These are phyloP conservation scores for Eremothecium sinecaudum DNA, from an alignment of 1,139 yeast species.

Conservation along the genomic window DNA sequence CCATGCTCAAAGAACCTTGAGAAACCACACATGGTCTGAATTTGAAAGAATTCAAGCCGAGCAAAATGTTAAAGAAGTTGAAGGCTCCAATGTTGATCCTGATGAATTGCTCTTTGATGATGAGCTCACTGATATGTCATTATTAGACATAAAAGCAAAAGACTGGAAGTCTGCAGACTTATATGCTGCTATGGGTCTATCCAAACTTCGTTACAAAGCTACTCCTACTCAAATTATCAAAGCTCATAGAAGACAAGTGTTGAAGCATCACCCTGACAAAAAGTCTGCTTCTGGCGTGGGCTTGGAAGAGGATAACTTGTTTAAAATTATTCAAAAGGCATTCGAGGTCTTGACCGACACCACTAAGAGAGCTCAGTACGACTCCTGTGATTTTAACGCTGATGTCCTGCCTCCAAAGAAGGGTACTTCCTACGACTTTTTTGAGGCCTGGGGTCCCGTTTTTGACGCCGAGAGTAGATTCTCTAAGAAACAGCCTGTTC, in stretches of 20 bases:
- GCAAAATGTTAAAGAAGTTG: conserved; percentile 68
- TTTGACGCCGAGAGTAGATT: conserved; percentile 86
- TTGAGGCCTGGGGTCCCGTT: conserved; percentile 87
- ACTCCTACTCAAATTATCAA: conserved; percentile 89
- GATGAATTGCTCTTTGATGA: conserved; percentile 70
- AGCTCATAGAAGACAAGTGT: conserved; percentile 94
- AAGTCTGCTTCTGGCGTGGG: conserved; percentile 71
- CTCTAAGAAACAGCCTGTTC: conserved; percentile 85
- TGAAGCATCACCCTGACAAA: conserved; percentile 97
- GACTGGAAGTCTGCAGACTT: conserved; percentile 97
- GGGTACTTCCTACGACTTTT: conserved; percentile 63
- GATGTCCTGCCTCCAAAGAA: conserved; percentile 72
- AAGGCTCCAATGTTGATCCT: conserved; percentile 58
- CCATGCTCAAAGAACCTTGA: conserved; percentile 89
- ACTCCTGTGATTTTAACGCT: conserved; percentile 87
- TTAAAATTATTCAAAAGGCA: conserved; percentile 96
- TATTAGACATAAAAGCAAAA: conserved; percentile 86
- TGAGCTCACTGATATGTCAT: conserved; percentile 56
- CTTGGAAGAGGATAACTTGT: conserved; percentile 90
- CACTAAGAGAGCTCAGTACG: conserved; percentile 80
- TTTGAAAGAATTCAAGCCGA: conserved; percentile 91
- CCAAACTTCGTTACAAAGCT: conserved; percentile 85
- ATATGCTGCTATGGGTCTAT: conserved; percentile 90
- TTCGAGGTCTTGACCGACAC: conserved; percentile 84
- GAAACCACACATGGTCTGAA: conserved; percentile 99